Conservation (phyloP, 1,284 basidiomycete species). For the Tremellales sp. region DNA sequence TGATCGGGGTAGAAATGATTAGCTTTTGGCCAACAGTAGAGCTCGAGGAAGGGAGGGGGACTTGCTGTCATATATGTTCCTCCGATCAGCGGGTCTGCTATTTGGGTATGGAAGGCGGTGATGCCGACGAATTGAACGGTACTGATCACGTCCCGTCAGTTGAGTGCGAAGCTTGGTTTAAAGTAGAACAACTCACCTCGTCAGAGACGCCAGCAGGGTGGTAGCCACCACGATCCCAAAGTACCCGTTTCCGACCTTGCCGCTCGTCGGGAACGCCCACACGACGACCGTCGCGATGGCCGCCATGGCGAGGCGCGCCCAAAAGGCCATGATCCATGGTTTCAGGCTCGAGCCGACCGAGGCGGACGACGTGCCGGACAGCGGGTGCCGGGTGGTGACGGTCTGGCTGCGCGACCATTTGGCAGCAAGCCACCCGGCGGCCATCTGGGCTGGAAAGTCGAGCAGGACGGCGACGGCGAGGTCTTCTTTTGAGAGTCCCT, state of each 20-base stretch:
- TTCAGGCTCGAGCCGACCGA: constrained; percentile 52
- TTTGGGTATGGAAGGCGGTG: constrained; percentile 94
- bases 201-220: constrained; percentile 80
- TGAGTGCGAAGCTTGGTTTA: neutral
- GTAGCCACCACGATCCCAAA: constrained; percentile 73
- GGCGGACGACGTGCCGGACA: constrained; percentile 12
- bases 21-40: neutral
- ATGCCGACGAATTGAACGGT: constrained; percentile 99
- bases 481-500: constrained; percentile 92
- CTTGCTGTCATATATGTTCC: constrained; percentile 96
- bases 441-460: constrained; percentile 96
- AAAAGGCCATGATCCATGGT: constrained; percentile 89
- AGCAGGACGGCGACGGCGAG: constrained; percentile 90
- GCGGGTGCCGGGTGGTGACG: constrained; percentile 19
- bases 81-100: constrained; percentile 95
- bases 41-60: constrained; percentile 6
- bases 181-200: constrained; percentile 58
- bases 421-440: constrained; percentile 94
- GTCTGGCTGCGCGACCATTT: constrained; percentile 64
- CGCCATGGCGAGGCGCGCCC: constrained; percentile 72
- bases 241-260: constrained; percentile 55
- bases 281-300: constrained; percentile 75
- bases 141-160: constrained; percentile 49
- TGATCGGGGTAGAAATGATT: constrained; percentile 39
- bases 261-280: constrained; percentile 66